Conservation (phyloP, 1,284 basidiomycete species). For the Trametes pubescens region DNA sequence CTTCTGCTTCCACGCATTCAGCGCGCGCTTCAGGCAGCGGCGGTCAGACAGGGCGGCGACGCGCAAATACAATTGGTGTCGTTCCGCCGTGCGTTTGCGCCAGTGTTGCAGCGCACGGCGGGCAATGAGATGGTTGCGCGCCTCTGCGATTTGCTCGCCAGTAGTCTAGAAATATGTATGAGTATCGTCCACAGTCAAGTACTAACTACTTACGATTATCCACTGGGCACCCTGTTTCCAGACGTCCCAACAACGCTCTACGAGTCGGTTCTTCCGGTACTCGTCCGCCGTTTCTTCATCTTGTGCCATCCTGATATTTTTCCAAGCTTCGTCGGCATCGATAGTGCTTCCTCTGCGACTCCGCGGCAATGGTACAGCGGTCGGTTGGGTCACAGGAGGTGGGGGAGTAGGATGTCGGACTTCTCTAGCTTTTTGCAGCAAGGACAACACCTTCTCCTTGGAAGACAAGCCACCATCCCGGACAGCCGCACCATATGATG, state of each 20-base stretch:
- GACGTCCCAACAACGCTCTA: slow-evolving; percentile 74
- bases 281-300: slow-evolving; percentile 76
- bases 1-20: slow-evolving; percentile 59
- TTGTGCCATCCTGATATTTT: slow-evolving; percentile 70
- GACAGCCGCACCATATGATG: slow-evolving; percentile 57
- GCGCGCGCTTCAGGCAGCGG: slow-evolving; percentile 49
- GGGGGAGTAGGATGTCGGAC: slow-evolving; percentile 9
- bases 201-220: slow-evolving; percentile 64
- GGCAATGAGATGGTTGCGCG: slow-evolving; percentile 65
- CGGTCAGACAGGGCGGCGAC: slow-evolving; percentile 52
- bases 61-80: slow-evolving; percentile 48
- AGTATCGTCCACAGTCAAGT: slow-evolving; percentile 15
- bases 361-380: slow-evolving; percentile 31
- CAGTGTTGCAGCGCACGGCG: slow-evolving; percentile 65
- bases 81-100: slow-evolving; percentile 52
- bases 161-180: slow-evolving; percentile 56
- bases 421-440: slow-evolving; percentile 16
- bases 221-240: slow-evolving; percentile 75
- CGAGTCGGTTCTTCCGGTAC: slow-evolving; percentile 65
- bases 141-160: slow-evolving; percentile 64
- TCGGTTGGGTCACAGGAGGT: slow-evolving; percentile 19
- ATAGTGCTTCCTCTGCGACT: slow-evolving; percentile 56
- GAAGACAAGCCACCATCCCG: slow-evolving; percentile 37
- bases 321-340: slow-evolving; percentile 79
- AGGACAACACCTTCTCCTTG: slow-evolving; percentile 19